phyloP scores from a whole-genome alignment of 768 basidiomycete species.

The Lactarius evosmus region DNA sequence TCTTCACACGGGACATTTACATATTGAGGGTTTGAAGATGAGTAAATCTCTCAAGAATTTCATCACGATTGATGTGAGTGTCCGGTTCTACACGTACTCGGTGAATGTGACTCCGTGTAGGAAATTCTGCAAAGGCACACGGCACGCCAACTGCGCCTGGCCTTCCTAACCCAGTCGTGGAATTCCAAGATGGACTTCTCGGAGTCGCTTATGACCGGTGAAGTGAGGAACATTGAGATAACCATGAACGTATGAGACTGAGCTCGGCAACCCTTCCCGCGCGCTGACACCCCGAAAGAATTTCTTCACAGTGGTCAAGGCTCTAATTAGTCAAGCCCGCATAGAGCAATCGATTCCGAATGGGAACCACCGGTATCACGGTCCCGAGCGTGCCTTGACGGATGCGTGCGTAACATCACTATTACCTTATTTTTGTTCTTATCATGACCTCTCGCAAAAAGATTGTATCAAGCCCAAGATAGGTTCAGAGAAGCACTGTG shows the following conservation, averaged over 20 bases:
- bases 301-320: slow-evolving; percentile 87
- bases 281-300: slow-evolving; percentile 52
- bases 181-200: slow-evolving; percentile 93
- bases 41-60: slow-evolving; percentile 99
- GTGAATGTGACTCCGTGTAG: slow-evolving; percentile 39
- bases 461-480: slow-evolving; percentile 69
- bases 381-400: slow-evolving; percentile 65
- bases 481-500: slow-evolving; percentile 84
- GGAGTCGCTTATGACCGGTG: slow-evolving; percentile 81
- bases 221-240: slow-evolving; percentile 81
- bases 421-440: slow-evolving; percentile 6
- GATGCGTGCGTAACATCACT: slow-evolving; percentile 46
- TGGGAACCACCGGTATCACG: slow-evolving; percentile 62
- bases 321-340: slow-evolving; percentile 60
- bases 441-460: slow-evolving; percentile 35
- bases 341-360: slow-evolving; percentile 50
- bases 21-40: slow-evolving; percentile 99
- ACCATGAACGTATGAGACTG: slow-evolving; percentile 69
- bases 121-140: slow-evolving; percentile 83
- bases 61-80: slow-evolving; percentile 86
- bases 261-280: background rate
- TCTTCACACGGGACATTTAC: slow-evolving; percentile 95
- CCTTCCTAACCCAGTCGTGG: slow-evolving; percentile 91
- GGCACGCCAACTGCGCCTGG: slow-evolving; percentile 84
- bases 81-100: slow-evolving; percentile 13